Base-by-base conservation (phyloP, 1,284 basidiomycete genomes). In the Fereydounia khargensis region DNA sequence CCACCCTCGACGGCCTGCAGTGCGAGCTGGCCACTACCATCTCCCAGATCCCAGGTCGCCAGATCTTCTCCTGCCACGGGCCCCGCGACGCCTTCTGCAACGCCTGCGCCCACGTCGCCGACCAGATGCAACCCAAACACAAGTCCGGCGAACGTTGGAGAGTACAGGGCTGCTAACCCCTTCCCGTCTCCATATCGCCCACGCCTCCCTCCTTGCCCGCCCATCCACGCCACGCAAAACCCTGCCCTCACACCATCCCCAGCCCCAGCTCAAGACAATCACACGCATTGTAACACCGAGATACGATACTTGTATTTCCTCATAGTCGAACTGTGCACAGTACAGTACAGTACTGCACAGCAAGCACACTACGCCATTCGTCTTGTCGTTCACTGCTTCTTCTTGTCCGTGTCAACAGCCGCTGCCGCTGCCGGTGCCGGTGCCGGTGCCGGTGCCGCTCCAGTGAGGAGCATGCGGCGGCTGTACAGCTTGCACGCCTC, bases 401-500 rank as follows among this genome's bases (percentile, higher is more conserved):
- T 50, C 44, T 57, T 50, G 18, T 43, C 42, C 27, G 6, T 27
- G 19, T 9, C 17, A 13, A 24, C 39, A 19, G 23, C 17, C n/a
- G 10, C 31, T n/a, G n/a, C n/a, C n/a, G n/a, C n/a, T n/a, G n/a
- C n/a, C n/a, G n/a, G n/a, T n/a, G n/a, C n/a, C n/a, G n/a, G n/a
- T n/a, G n/a, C n/a, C n/a, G n/a, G n/a, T n/a, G n/a, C n/a, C n/a
- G n/a, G n/a, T n/a, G 4, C 6, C 17, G 7, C 16, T 18, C 6
- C 7, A 7, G 7, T 37, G 20, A 35, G 13, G 20, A 46, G 40
- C 28, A 14, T 50, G 17, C 3, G 13, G 13, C 58, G 22, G 0
- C 58, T 56, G 18, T 56, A 39, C 22, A 49, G 17, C 44, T 57
- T 54, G 35, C 60, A 63, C 18, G 51, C 35, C 38, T 16, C 95